Conservation (phyloP, 176 grass and related monocot genomes). For the Rhynchospora breviuscula region DNA sequence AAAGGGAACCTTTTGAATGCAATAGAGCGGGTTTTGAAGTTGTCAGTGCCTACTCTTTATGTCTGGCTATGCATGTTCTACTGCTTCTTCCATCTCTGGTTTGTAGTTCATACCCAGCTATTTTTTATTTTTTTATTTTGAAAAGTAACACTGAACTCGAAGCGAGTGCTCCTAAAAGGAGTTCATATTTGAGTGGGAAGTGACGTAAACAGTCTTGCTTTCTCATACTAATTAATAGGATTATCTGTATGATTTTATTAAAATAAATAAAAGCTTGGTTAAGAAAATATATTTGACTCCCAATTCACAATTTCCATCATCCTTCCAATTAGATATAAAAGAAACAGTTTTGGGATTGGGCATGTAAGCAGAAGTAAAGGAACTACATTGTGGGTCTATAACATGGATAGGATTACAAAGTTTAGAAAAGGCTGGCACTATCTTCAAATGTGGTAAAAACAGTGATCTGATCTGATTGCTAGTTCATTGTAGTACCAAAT, state of each 20-base stretch:
- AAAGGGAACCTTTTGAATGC: slow-evolving; percentile 89
- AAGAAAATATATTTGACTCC: neutral
- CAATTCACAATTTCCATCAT: neutral
- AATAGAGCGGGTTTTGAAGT: slow-evolving; percentile 90
- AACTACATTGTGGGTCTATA: neutral
- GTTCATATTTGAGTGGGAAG: neutral
- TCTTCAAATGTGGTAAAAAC: neutral
- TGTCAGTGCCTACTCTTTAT: slow-evolving; percentile 88
- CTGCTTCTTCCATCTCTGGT: slow-evolving; percentile 98
- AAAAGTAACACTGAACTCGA: neutral
- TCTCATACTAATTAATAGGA: neutral
- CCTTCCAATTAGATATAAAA: neutral
- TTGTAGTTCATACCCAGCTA: slow-evolving; percentile 26
- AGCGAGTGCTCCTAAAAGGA: neutral
- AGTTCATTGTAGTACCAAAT: slow-evolving; percentile 12
- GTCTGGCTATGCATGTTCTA: slow-evolving; percentile 99
- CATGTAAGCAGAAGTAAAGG: neutral
- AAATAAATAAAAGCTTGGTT: neutral
- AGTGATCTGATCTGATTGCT: neutral
- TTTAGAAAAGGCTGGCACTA: neutral
- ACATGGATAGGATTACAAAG: neutral
- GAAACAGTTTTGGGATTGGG: neutral
- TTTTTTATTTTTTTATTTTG: neutral
- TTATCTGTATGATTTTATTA: neutral
- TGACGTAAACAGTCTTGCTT: neutral